Percentiles rank a stretch among this genome's conserved stretches.
phyloP scores from a whole-genome alignment of 345 rosid genomes.

The Firmiana major region DNA sequence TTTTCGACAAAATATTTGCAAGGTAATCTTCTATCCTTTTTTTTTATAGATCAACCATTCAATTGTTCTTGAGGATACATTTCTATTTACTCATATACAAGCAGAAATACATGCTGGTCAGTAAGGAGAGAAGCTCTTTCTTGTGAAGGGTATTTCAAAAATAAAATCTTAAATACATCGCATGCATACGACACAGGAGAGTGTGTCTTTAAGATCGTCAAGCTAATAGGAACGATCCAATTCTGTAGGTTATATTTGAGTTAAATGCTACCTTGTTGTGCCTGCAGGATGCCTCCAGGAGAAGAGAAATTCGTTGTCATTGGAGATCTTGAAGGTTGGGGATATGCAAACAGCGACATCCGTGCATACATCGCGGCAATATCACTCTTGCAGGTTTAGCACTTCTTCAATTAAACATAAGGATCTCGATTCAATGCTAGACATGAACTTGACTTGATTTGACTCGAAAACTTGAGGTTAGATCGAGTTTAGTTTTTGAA shows the following conservation, averaged over 20 bases:
- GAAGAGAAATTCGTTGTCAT: slow-evolving; percentile 41
- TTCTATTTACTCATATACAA: not conserved
- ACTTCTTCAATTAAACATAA: too few relatives aligned
- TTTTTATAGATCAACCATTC: not conserved
- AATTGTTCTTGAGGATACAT: not conserved
- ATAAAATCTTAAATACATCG: too few relatives aligned
- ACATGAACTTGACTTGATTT: too few relatives aligned
- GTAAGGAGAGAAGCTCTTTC: too few relatives aligned
- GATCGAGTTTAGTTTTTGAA: too few relatives aligned
- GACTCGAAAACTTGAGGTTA: too few relatives aligned
- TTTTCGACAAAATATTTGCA: slow-evolving; percentile 30
- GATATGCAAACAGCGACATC: slow-evolving; percentile 47
- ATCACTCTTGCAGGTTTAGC: slow-evolving; percentile 39
- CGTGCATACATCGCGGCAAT: slow-evolving; percentile 35
- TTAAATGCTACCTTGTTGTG: not conserved
- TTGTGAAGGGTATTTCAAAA: too few relatives aligned
- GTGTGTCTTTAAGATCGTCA: too few relatives aligned
- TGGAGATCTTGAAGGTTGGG: slow-evolving; percentile 50
- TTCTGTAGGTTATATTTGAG: not conserved
- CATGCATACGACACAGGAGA: too few relatives aligned
- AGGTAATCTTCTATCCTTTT: slow-evolving; percentile 22
- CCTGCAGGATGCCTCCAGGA: slow-evolving; percentile 33
- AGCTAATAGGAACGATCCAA: too few relatives aligned
- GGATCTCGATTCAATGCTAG: too few relatives aligned
- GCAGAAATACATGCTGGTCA: too few relatives aligned